Base-by-base conservation (phyloP, 495 filamentous ascomycete species). In the Neurospora cerealis region DNA sequence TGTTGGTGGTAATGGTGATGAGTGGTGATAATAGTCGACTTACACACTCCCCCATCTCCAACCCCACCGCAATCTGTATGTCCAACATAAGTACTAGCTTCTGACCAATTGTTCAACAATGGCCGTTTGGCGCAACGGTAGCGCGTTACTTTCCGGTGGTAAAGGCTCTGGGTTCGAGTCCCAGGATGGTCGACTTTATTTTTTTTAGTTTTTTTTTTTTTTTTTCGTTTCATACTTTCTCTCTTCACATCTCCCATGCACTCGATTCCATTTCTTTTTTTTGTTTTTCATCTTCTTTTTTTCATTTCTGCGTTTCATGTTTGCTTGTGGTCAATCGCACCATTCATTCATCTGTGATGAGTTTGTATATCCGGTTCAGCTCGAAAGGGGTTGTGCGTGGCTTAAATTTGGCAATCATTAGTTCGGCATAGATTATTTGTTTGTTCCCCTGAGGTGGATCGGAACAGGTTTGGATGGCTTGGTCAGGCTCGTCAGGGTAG, bases 151-250 rank as follows among this genome's bases (percentile, higher is more conserved):
- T 66, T 44, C 38, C 39, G 70, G 70, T 44, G 70, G 38, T 44
- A 71, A 48, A 40, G 42, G 39, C 42, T 44, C 70, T 60, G 70
- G 70, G 73, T 74, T 60, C 70, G 73, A 74, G 54, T 72, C 73
- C 73, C 42, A 74, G 42, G 71, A 41, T 74, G 28, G 71, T 71
- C 71, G 32, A 72, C 6, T 66, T 66, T 0, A 34, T 1, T 71
- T 46, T 71, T 44, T 71, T 66, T 66, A 0, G 19, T 1, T 71
- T 46, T 71, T 44, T 71, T 66, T 4, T 3, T n/a, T 0, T 62
- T 17, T 62, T 34, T 28, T 46, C 17, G 46, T n/a, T 37, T 70
- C 28, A 46, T 62, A 36, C 48, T 70, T 60, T 24, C 34, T 71
- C 13, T 62, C 5, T 15, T 34, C 24, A 2, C 24, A 28, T 28